Evolutionary conservation across 164 flowering plant genomes (phyloP).

Genomic region (Magnolia kwangsiensis): DNA sequence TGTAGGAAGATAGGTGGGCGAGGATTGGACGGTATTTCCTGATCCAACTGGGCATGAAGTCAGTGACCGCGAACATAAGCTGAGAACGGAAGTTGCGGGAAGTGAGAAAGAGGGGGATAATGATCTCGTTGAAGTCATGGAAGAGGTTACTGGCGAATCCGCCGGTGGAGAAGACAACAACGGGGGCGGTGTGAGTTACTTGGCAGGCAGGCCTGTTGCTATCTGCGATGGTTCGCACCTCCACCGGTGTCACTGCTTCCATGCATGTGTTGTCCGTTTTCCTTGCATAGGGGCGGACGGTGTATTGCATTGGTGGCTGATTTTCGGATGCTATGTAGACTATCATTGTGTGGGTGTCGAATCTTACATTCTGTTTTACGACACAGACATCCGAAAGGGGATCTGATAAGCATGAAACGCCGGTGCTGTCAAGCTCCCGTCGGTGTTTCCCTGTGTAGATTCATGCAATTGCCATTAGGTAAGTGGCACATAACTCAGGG

Average conservation of each 20-base stretch:
- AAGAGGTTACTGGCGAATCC: slow-evolving; percentile 12
- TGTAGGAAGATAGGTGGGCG: slow-evolving; percentile 4
- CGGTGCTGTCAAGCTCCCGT: slow-evolving; percentile 7
- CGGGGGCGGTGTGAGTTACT: slow-evolving; percentile 7
- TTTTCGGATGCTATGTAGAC: not conserved
- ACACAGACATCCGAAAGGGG: slow-evolving; percentile 8
- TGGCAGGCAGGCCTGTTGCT: not conserved
- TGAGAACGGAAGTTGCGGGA: slow-evolving; percentile 11
- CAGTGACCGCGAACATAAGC: slow-evolving; percentile 5
- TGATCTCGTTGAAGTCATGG: slow-evolving; percentile 14
- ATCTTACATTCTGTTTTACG: not conserved
- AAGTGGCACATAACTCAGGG: no score
- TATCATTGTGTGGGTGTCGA: not conserved
- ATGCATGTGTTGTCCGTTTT: not conserved
- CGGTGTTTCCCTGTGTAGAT: slow-evolving; percentile 3
- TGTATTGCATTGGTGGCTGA: not conserved
- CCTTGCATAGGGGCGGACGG: not conserved
- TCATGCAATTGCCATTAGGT: not conserved
- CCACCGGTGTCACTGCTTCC: not conserved
- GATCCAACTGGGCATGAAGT: slow-evolving; percentile 1
- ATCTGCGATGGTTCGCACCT: not conserved
- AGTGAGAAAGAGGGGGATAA: slow-evolving; percentile 15
- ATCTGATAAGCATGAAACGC: slow-evolving; percentile 9
- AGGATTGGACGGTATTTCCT: slow-evolving; percentile 5
- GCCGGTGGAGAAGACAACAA: slow-evolving; percentile 8